Evolutionary conservation across 495 filamentous ascomycete species (phyloP), one percentile per base, ranked within the genome.

Genomic region (Trichoderma virens): DNA sequence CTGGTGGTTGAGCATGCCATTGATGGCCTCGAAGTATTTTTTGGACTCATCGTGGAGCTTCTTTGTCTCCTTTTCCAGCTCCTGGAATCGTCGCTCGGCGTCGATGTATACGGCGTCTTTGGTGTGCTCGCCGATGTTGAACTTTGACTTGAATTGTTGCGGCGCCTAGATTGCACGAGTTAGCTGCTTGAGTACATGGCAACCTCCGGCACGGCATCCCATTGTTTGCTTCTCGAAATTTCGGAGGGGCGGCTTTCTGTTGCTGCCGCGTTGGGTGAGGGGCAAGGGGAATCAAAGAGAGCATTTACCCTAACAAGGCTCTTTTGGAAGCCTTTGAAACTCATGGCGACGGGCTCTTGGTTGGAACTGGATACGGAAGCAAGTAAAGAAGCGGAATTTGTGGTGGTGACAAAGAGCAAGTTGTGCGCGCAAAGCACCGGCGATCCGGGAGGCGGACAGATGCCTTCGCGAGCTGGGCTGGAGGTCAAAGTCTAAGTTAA

Each of bases 11-110:
- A 99, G 80, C 94, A 99, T 99, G 79, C 92, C 90, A 76, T 98
- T 98, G 74, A 99, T 97, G 72, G 94, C 92, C 45, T 96, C 86
- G 68, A 94, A 97, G 76, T 99, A 93, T 78, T 94, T 97, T 73
- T 91, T 89, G 31, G 89, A 93, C 72, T 96, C 92, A 79, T 94
- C 90, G 76, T 98, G 93, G 6, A 99, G 86, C 71, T 87, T 91
- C 81, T 97, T 97, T 23, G 95, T 98, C 77, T 99, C 94, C 71
- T 78, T 84, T 77, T 99, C 94, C 65, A 99, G 85, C 76, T 99
- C 95, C 63, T 90, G 79, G 71, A 99, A 99, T 30, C 95, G 86
- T 65, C 93, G 85, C 73, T 99, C 94, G 64, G 94, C 90, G 78
- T 99, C 94, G 65, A 87, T 86, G 73, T 97, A 99, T 69, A 99